These are phyloP conservation scores for Ziziphus jujuba DNA, from an alignment of 306 rosid species.

Conservation along the genomic window DNA sequence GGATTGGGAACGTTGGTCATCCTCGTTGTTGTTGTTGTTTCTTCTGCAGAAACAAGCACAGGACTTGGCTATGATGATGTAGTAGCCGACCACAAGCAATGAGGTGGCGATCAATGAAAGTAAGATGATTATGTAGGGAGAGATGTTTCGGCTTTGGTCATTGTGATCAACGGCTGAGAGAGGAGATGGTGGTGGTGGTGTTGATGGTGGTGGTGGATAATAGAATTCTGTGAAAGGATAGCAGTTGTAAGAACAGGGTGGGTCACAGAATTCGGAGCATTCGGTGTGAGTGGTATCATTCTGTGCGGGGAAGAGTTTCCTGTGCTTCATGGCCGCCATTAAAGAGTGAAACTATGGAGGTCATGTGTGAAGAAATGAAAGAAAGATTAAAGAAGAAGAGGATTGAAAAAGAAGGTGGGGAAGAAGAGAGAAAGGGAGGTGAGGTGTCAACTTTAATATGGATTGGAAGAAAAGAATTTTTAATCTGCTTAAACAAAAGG, in stretches of 20 bases:
- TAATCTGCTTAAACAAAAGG: not conserved
- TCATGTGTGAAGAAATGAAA: slow-evolving; percentile 7
- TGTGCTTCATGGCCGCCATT: slow-evolving; percentile 46
- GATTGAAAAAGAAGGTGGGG: slow-evolving; percentile 26
- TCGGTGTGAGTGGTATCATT: slow-evolving; percentile 46
- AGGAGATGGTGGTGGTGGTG: slow-evolving; percentile 28
- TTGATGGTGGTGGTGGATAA: slow-evolving; percentile 40
- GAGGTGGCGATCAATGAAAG: slow-evolving; percentile 38
- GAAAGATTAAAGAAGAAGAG: slow-evolving; percentile 11
- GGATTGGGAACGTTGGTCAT: slow-evolving; percentile 22
- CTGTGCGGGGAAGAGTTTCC: slow-evolving; percentile 57
- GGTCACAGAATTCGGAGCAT: slow-evolving; percentile 56
- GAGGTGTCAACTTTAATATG: slow-evolving; percentile 31
- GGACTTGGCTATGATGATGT: slow-evolving; percentile 48
- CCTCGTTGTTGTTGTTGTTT: slow-evolving; percentile 17
- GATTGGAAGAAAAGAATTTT: slow-evolving; percentile 42
- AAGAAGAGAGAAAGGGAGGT: slow-evolving; percentile 19
- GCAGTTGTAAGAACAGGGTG: slow-evolving; percentile 48
- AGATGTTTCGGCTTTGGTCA: slow-evolving; percentile 25
- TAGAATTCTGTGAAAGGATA: slow-evolving; percentile 40
- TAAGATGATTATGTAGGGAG: slow-evolving; percentile 46
- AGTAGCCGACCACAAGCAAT: slow-evolving; percentile 46
- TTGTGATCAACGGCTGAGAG: slow-evolving; percentile 13
- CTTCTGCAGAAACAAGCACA: slow-evolving; percentile 37
- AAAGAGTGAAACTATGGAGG: slow-evolving; percentile 2